phyloP scores from a whole-genome alignment of 768 basidiomycete genomes.

The Artomyces pyxidatus region DNA sequence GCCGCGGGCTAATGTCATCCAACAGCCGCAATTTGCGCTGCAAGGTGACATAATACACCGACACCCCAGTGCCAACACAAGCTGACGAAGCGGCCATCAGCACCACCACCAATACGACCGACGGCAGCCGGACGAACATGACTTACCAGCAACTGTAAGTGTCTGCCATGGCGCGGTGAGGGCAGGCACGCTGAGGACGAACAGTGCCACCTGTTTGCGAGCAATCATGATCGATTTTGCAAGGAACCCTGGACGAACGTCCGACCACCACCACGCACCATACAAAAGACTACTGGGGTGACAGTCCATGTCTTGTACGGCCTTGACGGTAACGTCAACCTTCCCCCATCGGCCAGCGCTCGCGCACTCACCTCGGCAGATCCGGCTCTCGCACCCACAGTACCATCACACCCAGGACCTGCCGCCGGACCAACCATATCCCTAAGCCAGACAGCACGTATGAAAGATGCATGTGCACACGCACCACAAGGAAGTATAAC shows the following conservation, averaged over 20 bases:
- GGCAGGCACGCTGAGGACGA: slow-evolving; percentile 88
- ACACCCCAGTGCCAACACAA: slow-evolving; percentile 72
- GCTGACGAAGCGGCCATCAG: no score
- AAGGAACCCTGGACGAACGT: no score
- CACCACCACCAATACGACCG: background rate
- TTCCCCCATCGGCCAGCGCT: background rate
- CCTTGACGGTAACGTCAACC: slow-evolving; percentile 37
- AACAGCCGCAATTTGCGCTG: no score
- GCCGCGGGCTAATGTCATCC: background rate
- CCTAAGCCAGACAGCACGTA: background rate
- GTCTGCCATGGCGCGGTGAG: slow-evolving; percentile 90
- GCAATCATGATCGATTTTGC: no score
- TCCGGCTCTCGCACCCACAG: slow-evolving; percentile 86
- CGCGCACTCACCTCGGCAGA: slow-evolving; percentile 70
- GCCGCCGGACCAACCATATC: no score
- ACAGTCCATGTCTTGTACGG: slow-evolving; percentile 91
- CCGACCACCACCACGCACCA: slow-evolving; percentile 37
- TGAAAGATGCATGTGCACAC: no score
- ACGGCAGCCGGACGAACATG: no score
- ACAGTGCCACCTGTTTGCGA: slow-evolving; percentile 77
- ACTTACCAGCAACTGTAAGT: slow-evolving; percentile 73
- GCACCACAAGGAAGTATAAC: slow-evolving; percentile 78
- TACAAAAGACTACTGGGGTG: slow-evolving; percentile 87
- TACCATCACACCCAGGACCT: slow-evolving; percentile 88
- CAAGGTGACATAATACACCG: slow-evolving; percentile 76